These are phyloP conservation scores for Aspergillus udagawae DNA, from an alignment of 2,329 filamentous ascomycete genomes.

Conservation along the genomic window DNA sequence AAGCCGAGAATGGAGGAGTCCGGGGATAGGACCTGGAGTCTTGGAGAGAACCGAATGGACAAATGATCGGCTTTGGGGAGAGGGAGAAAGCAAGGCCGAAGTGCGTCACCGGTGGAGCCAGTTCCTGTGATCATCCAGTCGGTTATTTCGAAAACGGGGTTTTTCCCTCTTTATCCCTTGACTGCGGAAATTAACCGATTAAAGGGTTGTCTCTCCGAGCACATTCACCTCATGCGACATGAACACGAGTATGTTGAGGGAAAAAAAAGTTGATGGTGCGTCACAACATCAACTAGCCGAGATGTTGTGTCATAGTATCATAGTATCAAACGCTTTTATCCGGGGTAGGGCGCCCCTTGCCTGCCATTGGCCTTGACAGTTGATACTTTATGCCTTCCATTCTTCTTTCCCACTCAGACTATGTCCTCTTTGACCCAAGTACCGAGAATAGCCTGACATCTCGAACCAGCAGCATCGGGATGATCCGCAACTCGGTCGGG, in stretches of 20 bases:
- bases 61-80: slow-evolving; percentile 10
- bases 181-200: slow-evolving; percentile 12
- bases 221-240: not conserved
- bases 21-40: slow-evolving; percentile 1
- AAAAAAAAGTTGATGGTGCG: not conserved
- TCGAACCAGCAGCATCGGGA: not conserved
- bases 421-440: too few relatives aligned
- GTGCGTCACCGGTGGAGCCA: slow-evolving; percentile 11
- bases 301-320: not conserved
- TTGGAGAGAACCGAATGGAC: slow-evolving; percentile 1
- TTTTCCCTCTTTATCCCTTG: slow-evolving; percentile 9
- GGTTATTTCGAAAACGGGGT: slow-evolving; percentile 13
- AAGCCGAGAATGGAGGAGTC: slow-evolving; percentile 7
- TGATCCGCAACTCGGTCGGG: not conserved
- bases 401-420: too few relatives aligned
- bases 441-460: not conserved
- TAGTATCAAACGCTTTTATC: not conserved
- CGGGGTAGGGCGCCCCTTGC: not conserved
- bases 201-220: not conserved
- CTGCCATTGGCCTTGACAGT: not conserved
- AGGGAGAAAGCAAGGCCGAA: not conserved
- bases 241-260: too few relatives aligned
- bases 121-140: slow-evolving; percentile 7
- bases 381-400: not conserved
- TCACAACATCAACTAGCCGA: not conserved